Base-by-base conservation (phyloP, 169 alveolate species). In the Plasmodium ovale region DNA sequence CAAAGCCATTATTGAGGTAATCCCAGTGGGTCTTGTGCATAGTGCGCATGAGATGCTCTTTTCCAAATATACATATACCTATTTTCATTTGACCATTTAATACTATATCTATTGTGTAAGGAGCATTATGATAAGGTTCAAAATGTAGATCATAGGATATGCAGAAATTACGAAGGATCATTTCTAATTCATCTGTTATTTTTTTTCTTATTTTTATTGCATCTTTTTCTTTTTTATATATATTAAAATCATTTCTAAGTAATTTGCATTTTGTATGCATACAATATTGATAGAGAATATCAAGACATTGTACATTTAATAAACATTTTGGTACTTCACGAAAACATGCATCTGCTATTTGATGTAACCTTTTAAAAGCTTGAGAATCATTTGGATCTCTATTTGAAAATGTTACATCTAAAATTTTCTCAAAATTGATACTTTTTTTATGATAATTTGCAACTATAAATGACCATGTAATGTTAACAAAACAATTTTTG, bases 141-240 rank as follows among this genome's bases (percentile, higher is more conserved):
- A 44, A 19, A 35, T 77, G 58, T 10, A 60, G 67, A 27, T 77
- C 53, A 77, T 42, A 77, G 0, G 88, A 77, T 6, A 64, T 67
- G 31, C 44, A 14, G 29, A 77, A 60, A n/a, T 3, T 7, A 44
- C 62, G 59, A 35, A 77, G 6, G 21, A 77, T 60, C 5, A 44
- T 25, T 9, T n/a, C 12, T 29, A 77, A n/a, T 62, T 77, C 88
- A 77, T 31, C 60, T 21, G 44, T 3, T n/a, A 77, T 77, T 77
- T 53, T 77, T 53, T 77, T 77, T 67, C 54, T 51, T 23, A 77
- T 62, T 62, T 77, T 60, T 19, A 77, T 31, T 3, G 88, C 88
- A 60, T 77, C 77, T 25, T 77, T 77, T 53, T 77, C 88, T 25
- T 77, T 77, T 53, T 77, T 77, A 53, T 77, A 77, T 29, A 77